phyloP scores from a whole-genome alignment of 2,329 filamentous ascomycete species.

The Cercospora sesami region DNA sequence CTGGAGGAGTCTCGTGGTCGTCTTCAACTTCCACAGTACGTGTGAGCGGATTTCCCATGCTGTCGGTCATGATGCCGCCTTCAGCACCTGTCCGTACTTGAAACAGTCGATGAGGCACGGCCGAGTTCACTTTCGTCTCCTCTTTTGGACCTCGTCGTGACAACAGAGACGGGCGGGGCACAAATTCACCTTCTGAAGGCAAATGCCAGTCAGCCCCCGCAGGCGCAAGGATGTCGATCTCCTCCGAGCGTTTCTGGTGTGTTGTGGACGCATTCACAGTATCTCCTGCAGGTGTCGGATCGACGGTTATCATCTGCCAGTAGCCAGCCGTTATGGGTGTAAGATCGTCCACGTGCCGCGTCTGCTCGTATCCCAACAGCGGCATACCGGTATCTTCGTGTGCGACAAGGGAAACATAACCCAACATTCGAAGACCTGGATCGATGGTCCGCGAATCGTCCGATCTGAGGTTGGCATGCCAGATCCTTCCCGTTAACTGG shows the following conservation, averaged over 20 bases:
- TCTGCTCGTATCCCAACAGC: slow-evolving; percentile 1
- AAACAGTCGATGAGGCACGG: background rate
- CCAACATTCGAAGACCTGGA: background rate
- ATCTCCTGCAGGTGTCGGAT: background rate
- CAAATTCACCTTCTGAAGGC: background rate
- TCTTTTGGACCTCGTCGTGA: background rate
- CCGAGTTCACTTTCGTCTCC: background rate
- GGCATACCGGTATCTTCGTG: background rate
- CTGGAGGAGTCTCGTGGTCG: background rate
- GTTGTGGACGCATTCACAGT: background rate
- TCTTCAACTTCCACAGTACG: background rate
- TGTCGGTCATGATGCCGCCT: background rate
- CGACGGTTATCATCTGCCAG: background rate
- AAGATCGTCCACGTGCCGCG: background rate
- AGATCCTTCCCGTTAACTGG: background rate
- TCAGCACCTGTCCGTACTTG: background rate
- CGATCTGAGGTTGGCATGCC: background rate
- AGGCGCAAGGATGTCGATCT: background rate
- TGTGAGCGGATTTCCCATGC: background rate
- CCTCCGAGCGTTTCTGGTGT: background rate
- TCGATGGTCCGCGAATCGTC: background rate
- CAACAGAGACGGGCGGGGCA: background rate
- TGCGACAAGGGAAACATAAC: background rate
- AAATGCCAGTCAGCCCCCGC: background rate
- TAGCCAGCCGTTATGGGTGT: background rate